Evolutionary conservation across 1,139 yeast species (phyloP).

Genomic region (Pichia norvegensis): DNA sequence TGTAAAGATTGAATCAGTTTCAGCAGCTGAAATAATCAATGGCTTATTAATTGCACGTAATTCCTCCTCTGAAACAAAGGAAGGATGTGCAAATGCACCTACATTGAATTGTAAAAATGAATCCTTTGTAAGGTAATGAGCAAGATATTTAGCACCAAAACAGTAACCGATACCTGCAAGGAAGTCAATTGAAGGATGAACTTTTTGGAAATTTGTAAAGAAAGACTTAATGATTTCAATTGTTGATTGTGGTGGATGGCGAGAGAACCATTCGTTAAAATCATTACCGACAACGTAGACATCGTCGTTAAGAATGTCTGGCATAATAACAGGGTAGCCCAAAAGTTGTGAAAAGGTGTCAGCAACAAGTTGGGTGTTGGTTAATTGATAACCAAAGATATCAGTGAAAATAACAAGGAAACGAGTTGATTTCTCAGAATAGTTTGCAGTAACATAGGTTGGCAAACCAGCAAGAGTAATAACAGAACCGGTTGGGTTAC

Average conservation of each 20-base stretch:
- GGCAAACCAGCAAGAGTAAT: slow-evolving; percentile 38
- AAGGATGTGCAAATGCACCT: slow-evolving; percentile 78
- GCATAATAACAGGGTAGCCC: slow-evolving; percentile 62
- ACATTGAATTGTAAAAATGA: slow-evolving; percentile 41
- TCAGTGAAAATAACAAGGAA: slow-evolving; percentile 61
- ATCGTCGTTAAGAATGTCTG: slow-evolving; percentile 65
- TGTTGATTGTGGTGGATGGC: slow-evolving; percentile 45
- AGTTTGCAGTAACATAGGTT: slow-evolving; percentile 49
- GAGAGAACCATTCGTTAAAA: slow-evolving; percentile 43
- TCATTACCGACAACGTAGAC: slow-evolving; percentile 30
- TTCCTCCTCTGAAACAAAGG: slow-evolving; percentile 58
- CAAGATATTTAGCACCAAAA: slow-evolving; percentile 68
- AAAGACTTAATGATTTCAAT: slow-evolving; percentile 37
- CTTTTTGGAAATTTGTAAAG: slow-evolving; percentile 33
- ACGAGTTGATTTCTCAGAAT: slow-evolving; percentile 30
- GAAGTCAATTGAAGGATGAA: slow-evolving; percentile 40
- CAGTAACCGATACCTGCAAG: slow-evolving; percentile 70
- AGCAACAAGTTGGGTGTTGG: slow-evolving; percentile 56
- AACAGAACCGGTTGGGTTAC: slow-evolving; percentile 40
- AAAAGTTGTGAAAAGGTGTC: slow-evolving; percentile 53
- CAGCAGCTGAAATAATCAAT: slow-evolving; percentile 63
- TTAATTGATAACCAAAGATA: slow-evolving; percentile 51
- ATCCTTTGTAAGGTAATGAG: slow-evolving; percentile 41
- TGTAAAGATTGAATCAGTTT: slow-evolving; percentile 55
- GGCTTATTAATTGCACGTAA: slow-evolving; percentile 53